Evolutionary conservation across 1,284 basidiomycete species (phyloP), one percentile per base, ranked within the genome.

Genomic region (Ganoderma lucidum): DNA sequence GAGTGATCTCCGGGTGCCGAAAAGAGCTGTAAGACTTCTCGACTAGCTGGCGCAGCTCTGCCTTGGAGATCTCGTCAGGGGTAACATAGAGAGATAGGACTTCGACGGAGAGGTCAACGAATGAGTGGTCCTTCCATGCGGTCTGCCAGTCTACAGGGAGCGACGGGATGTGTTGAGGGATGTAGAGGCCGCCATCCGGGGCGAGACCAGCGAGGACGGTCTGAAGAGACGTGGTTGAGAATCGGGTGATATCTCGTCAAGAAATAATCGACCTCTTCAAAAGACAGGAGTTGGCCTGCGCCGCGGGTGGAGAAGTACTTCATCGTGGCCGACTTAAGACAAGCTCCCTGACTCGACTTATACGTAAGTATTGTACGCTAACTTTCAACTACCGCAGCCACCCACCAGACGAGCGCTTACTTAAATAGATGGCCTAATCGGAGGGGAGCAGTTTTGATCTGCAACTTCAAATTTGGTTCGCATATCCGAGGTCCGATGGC

Each of bases 161-260:
- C 23, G 83, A 77, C 10, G 96, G 96, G 65, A 98, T 93, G 70
- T 81, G 76, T 75, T 88, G 87, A 4, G 96, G 96, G 74, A 98
- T 97, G 83, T 96, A 98, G 56, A 98, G 87, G 48, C 97, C 97
- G 64, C 97, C 96, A 77, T 99, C 93, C 42, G 97, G 96, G 28
- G 97, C 97, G 58, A 99, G 92, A 71, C 98, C 98, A 35, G 94
- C 92, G 56, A 99, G 89, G 71, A 98, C 96, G 19, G 96, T 93
- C 96, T 98, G 60, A 30, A 81, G 53, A 63, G 37, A 32, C 8
- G 55, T 62, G 65, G 63, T 70, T 76, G 65, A 76, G 74, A 66
- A 70, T 63, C 41, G 64, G 44, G 64, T 67, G 65, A 63, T 67
- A 63, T 68, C 60, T 61, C 66, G 70, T 63, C 74, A 60, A 42